Base-by-base conservation (phyloP, 352 stramenopile species). In the Paralagenidium karlingii region DNA sequence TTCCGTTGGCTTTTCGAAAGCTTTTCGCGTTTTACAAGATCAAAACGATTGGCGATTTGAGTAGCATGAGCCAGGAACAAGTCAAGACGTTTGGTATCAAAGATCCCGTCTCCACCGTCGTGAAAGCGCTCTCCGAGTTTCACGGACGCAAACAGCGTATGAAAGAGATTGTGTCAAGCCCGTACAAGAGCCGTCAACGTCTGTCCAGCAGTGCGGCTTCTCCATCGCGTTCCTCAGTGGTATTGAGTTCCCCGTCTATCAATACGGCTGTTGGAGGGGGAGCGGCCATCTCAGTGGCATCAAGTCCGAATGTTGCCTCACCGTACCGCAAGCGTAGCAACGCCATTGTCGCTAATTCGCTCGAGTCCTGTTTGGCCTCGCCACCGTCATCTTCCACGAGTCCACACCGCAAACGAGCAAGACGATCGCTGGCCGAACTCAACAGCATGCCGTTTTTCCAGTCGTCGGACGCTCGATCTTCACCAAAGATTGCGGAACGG, bases 1-100 rank as follows among this genome's bases (percentile, higher is more conserved):
- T 88, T 16, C 62, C 75, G 1, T 49, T 74, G 18, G 51, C 40
- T 5, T 80, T 85, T 34, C 52, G 67, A 13, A 58, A 49, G 16
- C 61, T 86, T 29, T 68, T 76, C 22, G 59, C 56, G 15, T 78
- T 76, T 9, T 70, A 75, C 55, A 77, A 81, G 37, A 63, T 88
- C 37, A 63, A 69, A 24, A 85, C 71, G 0, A 61, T 88, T 21
- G 68, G 75, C 18, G 64, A 88, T 48, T 40, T 85, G 38, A 78
- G 65, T 37, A 47, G 58, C 0, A 63, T 76, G 44, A 38, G 52
- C 0, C 28, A 65, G 10, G 53, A 67, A 27, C 65, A 71, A 41
- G 60, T 88, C 19, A 61, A 58, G 28, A 63, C 59, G 16, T 69
- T 88, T 26, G 68, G 60, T 2, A 49, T 84, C 5, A 80, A 80